Base-by-base conservation (phyloP, 805 yeast genomes). In the Sugiyamaella valdiviana region DNA sequence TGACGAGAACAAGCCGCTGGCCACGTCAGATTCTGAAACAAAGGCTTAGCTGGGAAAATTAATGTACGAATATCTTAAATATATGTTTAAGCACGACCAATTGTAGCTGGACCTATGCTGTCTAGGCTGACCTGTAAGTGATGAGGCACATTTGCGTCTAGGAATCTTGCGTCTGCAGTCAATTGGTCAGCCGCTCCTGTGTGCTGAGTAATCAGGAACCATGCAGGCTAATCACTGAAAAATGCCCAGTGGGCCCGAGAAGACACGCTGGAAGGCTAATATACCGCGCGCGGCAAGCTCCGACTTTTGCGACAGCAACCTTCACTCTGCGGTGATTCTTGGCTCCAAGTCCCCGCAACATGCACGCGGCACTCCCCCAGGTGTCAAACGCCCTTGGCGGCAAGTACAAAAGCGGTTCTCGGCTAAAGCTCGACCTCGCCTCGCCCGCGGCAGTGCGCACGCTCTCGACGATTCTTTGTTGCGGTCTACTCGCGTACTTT, bases 361-460 rank as follows among this genome's bases (percentile, higher is more conserved):
- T 55, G 58, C 58, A 55, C 40, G 53, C 58, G 16, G 56, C 56
- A 5, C 49, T 55, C 3, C 58, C 58, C 17, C 50, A 49, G 32
- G 49, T 39, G 12, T 14, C 48, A 15, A 44, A 38, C 32, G 15
- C 40, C 20, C 20, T 36, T 16, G 45, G 46, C 29, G 45, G 17
- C 36, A 32, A 45, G 24, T 36, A 41, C 29, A 14, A 17, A 35
- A 24, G 42, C 9, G 14, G 32, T 14, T 20, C 22, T 14, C 39
- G 40, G 4, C 32, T 26, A n/a, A 26, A 26, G 32, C 10, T 26
- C n/a, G 32, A 26, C 32, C 2, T 26, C 10, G 32, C 32, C 14
- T 26, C 32, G 32, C 14, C 32, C 32, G 9, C 32, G 32, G 32
- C 32, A 10, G 10, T 26, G 14, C 32, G 32, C 9, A n/a, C 32